Evolutionary conservation across 306 rosid species (phyloP).

Genomic region (Cucumis melo): DNA sequence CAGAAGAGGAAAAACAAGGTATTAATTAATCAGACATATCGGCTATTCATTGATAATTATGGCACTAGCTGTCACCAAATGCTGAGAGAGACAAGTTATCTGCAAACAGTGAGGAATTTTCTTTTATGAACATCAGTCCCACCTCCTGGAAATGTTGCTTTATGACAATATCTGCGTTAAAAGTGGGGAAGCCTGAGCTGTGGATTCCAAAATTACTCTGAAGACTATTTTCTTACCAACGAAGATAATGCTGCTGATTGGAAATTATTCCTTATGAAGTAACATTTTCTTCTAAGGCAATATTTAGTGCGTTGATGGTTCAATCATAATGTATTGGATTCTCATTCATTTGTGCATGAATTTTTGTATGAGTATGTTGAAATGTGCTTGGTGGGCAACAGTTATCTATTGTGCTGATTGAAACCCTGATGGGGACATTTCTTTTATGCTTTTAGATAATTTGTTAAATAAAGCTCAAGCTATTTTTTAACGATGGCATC

Average conservation of each 20-base stretch:
- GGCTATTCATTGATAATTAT: constrained; percentile 33
- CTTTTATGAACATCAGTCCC: constrained; percentile 39
- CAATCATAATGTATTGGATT: constrained; percentile 37
- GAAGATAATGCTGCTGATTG: constrained; percentile 50
- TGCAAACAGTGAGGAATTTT: constrained; percentile 57
- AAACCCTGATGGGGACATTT: constrained; percentile 51
- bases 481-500: constrained; percentile 19
- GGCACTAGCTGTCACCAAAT: constrained; percentile 37
- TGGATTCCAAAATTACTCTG: constrained; percentile 41
- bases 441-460: constrained; percentile 17
- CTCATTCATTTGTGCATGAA: constrained; percentile 31
- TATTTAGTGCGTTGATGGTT: constrained; percentile 38
- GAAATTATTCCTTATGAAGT: constrained; percentile 55
- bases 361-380: constrained; percentile 31
- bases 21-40: constrained; percentile 29
- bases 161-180: constrained; percentile 38
- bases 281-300: constrained; percentile 25
- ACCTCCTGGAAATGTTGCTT: constrained; percentile 32
- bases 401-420: constrained; percentile 47
- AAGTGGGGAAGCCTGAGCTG: constrained; percentile 43
- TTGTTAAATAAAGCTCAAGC: constrained; percentile 2
- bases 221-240: constrained; percentile 39
- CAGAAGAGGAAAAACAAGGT: constrained; percentile 33
- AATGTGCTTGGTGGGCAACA: constrained; percentile 64
- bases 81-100: constrained; percentile 42